Evolutionary conservation across 2,329 filamentous ascomycete genomes (phyloP), one percentile per base, ranked within the genome.

Genomic region (Aureobasidium pullulans): DNA sequence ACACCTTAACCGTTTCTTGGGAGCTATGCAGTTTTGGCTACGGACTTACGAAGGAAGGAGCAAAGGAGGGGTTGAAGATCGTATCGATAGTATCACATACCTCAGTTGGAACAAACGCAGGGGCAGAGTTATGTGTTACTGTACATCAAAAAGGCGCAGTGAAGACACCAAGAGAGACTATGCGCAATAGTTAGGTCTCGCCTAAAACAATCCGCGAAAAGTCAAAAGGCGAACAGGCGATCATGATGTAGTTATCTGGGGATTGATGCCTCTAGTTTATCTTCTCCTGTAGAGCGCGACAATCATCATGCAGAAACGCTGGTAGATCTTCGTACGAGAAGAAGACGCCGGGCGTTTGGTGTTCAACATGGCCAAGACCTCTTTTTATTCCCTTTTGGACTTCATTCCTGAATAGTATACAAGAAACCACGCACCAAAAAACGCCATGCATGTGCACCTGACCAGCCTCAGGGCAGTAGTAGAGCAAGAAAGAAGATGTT

Each of bases 361-460:
- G 37, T 16, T 54, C 39, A 6, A 32, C 2, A 16, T 6, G 39
- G 16, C n/a, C 15, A 28, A 44, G 13, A 34, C 19, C 9, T 16
- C n/a, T 43, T 19, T 16, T 23, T 15, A 15, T 16, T 15, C 39
- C 50, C 28, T 43, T 32, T 34, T 16, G 4, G 19, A 13, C 29
- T 13, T 54, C 39, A 54, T 42, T 54, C 50, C 50, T 43, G 6
- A 23, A 43, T 54, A 34, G 39, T 43, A 54, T 52, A 52, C 36
- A 39, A 40, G 10, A 54, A 23, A 42, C 11, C n/a, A 32, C 29
- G 13, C 37, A 54, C 50, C 37, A 43, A 11, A n/a, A 10, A 50
- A 54, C 50, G 50, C 50, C 50, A 34, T 54, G 50, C 50, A 43
- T 31, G 42, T 54, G 37, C 37, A 23, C 37, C 50, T 54, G 50